Percentiles rank a stretch among this genome's conserved stretches.
Conservation (phyloP, 345 rosid genomes). For the Ceriops zippeliana region DNA sequence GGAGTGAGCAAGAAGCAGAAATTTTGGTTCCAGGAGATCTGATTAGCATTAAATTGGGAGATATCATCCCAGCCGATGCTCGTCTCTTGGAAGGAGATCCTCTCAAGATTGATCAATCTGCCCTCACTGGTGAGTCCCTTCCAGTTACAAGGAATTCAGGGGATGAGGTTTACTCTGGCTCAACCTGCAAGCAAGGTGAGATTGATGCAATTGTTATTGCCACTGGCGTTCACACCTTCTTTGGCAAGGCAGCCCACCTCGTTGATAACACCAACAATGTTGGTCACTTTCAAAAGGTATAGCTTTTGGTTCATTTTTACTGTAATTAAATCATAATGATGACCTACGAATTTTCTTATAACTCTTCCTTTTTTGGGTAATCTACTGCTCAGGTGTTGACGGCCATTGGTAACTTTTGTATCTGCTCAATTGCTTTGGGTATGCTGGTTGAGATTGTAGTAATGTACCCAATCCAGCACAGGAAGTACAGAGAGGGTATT, state of each 20-base stretch:
- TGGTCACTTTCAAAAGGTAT: constrained; percentile 93
- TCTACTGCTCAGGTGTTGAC: constrained; percentile 56
- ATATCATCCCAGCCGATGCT: constrained; percentile 87
- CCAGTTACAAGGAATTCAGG: constrained; percentile 74
- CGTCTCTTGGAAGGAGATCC: constrained; percentile 93
- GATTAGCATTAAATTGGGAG: constrained; percentile 86
- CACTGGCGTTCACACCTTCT: constrained; percentile 92
- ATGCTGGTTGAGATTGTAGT: constrained; percentile 68
- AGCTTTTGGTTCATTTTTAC: not conserved
- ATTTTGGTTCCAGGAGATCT: constrained; percentile 87
- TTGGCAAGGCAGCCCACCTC: constrained; percentile 95
- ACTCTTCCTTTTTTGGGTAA: not conserved
- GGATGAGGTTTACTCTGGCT: constrained; percentile 75
- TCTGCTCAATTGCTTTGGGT: constrained; percentile 81
- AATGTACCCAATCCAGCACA: constrained; percentile 74
- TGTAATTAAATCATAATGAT: not conserved
- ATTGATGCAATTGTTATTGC: constrained; percentile 90
- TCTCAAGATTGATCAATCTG: constrained; percentile 84
- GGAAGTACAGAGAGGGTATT: constrained; percentile 75
- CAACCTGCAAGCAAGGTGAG: constrained; percentile 96
- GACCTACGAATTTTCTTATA: not conserved
- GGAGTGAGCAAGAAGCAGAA: constrained; percentile 79
- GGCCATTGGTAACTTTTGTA: constrained; percentile 94
- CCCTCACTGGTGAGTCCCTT: constrained; percentile 87
- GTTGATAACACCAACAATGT: constrained; percentile 89